Base-by-base conservation (phyloP, 1,139 yeast genomes). In the Eremothecium coryli region DNA sequence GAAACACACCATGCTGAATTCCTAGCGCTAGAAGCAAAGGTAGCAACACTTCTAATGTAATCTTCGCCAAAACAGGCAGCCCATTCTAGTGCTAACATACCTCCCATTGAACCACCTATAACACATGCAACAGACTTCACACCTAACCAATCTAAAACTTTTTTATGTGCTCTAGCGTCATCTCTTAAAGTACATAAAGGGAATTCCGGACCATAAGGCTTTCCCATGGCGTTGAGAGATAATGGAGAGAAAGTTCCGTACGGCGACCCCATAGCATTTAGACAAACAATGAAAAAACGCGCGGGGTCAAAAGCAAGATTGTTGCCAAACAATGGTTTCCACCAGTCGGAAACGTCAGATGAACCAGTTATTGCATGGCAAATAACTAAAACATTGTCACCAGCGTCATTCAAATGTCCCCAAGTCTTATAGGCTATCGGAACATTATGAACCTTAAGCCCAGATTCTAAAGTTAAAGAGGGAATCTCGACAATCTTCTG, bases 1-100 rank as follows among this genome's bases (percentile, higher is more conserved):
- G 95, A 82, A 37, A 90, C 90, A 48, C 97, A 90, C 98, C 98
- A 90, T 0, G 98, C 98, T 5, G 94, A 82, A 29, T 90, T 93
- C 50, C 93, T 68, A 0, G 97, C 96, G 27, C 93, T 76, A 0
- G 98, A 88, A 2, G 98, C 98, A 37, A 90, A 64, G 0, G 96
- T 93, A 15, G 88, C 77, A 17, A 84, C 67, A 23, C 73, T 64
- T 39, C 70, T 70, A 13, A 90, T 94, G 51, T 75, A 90, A 3
- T 66, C 70, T 2, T 69, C 61, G n/a, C 84, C 81, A 45, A 73
- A 81, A 52, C 74, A 81, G 2, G 81, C 76, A 38, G 51, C 65
- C 68, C 88, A 90, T 56, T 90, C 98, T 45, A 90, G 62, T 0
- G 90, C 88, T 35, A 86, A 63, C 98, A 90, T 90, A n/a, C 98